phyloP scores from a whole-genome alignment of 1,284 basidiomycete species.

The Cutaneotrichosporon mucoides region DNA sequence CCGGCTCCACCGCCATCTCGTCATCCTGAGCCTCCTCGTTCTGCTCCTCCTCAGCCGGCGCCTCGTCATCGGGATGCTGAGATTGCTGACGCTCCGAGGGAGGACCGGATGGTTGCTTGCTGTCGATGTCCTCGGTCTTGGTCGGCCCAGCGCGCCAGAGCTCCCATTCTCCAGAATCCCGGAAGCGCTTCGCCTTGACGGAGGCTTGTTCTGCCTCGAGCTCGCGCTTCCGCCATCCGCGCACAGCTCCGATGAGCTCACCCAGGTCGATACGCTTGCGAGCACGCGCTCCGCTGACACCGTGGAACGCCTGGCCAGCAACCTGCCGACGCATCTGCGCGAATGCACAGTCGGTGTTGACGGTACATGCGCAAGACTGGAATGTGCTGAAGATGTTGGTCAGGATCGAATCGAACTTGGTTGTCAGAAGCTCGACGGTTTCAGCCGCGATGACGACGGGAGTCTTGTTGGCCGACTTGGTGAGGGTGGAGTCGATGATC shows the following conservation, averaged over 20 bases:
- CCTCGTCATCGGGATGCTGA: neutral
- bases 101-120: neutral
- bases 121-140: conserved; percentile 6
- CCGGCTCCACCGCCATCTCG: conserved; percentile 32
- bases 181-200: conserved; percentile 23
- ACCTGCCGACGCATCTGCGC: conserved; percentile 64
- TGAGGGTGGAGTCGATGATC: conserved; percentile 28
- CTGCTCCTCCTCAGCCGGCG: neutral
- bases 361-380: conserved; percentile 70
- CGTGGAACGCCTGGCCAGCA: conserved; percentile 17
- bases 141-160: conserved; percentile 16
- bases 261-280: conserved; percentile 57
- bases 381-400: conserved; percentile 69
- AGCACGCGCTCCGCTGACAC: conserved; percentile 19
- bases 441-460: conserved; percentile 18
- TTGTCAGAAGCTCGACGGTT: conserved; percentile 45
- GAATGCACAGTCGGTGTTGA: conserved; percentile 63
- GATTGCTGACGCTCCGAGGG: conserved; percentile 1
- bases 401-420: conserved; percentile 65
- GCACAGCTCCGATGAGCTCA: conserved; percentile 61
- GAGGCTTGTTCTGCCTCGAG: conserved; percentile 33
- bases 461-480: conserved; percentile 21
- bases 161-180: conserved; percentile 19
- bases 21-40: neutral
- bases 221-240: conserved; percentile 58